Evolutionary conservation across 2,329 filamentous ascomycete species (phyloP).

Genomic region (Myriangium duriaei): DNA sequence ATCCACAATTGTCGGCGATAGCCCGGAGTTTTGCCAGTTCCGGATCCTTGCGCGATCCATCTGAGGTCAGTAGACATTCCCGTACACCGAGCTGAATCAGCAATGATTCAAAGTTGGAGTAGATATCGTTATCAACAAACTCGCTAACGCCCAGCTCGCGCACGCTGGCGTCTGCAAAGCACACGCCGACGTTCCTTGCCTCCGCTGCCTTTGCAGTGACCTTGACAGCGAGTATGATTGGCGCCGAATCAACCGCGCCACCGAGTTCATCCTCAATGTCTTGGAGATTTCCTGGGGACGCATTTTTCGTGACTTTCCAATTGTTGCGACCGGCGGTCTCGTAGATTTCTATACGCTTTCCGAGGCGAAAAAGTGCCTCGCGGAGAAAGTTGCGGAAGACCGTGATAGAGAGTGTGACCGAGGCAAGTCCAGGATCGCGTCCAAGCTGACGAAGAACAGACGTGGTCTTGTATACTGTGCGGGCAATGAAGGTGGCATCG

Average conservation of each 20-base stretch:
- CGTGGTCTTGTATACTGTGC: conserved; percentile 87
- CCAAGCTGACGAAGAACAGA: conserved; percentile 88
- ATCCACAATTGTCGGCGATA: conserved; percentile 84
- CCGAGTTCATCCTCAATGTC: conserved; percentile 94
- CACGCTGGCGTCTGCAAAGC: conserved; percentile 94
- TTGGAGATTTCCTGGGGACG: conserved; percentile 90
- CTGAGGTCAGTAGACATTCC: conserved; percentile 77
- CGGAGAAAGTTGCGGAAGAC: conserved; percentile 92
- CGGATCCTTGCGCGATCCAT: conserved; percentile 69
- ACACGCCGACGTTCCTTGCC: conserved; percentile 78
- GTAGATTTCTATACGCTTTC: conserved; percentile 87
- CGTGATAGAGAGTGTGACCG: conserved; percentile 88
- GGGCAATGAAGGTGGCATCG: conserved; percentile 72
- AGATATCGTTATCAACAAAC: conserved; percentile 96
- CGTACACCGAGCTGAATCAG: conserved; percentile 93
- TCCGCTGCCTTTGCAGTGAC: conserved; percentile 78
- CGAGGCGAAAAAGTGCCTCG: conserved; percentile 81
- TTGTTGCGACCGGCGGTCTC: conserved; percentile 66
- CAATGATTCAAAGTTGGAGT: conserved; percentile 93
- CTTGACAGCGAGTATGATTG: conserved; percentile 91
- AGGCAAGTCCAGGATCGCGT: conserved; percentile 70
- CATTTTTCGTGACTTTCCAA: conserved; percentile 75
- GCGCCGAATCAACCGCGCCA: conserved; percentile 72
- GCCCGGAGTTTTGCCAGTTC: conserved; percentile 77
- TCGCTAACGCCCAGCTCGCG: conserved; percentile 92